Percentiles rank a stretch among this genome's conserved stretches.
Conservation (phyloP, 2,329 filamentous ascomycete species). For the Teratosphaeria pseudoeucalypti region DNA sequence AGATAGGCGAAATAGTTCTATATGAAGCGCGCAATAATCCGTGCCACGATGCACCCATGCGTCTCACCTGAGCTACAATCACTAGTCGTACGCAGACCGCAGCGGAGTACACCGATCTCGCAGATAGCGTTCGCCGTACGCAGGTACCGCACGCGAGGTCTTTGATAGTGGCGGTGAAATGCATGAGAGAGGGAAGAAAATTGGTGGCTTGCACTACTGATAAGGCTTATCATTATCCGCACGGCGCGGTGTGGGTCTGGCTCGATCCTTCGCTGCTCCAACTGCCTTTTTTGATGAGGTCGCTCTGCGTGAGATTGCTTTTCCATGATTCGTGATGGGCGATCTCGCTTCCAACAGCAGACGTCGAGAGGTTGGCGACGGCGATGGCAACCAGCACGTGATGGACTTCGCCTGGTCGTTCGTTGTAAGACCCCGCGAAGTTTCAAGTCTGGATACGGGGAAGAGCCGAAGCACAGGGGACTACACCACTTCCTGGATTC, state of each 20-base stretch:
- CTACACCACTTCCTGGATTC: not conserved
- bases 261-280: not conserved
- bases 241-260: not conserved
- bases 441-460: not conserved
- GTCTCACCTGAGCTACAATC: not conserved
- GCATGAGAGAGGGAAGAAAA: not conserved
- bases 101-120: not conserved
- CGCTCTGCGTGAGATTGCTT: not conserved
- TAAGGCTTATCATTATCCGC: not conserved
- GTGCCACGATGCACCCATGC: not conserved
- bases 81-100: not conserved
- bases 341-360: not conserved
- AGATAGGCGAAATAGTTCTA: not conserved
- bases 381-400: not conserved
- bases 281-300: not conserved
- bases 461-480: not conserved
- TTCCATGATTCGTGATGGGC: not conserved
- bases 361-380: not conserved
- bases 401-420: not conserved
- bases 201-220: not conserved
- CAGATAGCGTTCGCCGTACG: not conserved
- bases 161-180: not conserved
- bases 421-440: not conserved
- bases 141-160: not conserved
- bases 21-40: not conserved